Conservation (phyloP, 495 filamentous ascomycete species). For the Annulohypoxylon nitens region DNA sequence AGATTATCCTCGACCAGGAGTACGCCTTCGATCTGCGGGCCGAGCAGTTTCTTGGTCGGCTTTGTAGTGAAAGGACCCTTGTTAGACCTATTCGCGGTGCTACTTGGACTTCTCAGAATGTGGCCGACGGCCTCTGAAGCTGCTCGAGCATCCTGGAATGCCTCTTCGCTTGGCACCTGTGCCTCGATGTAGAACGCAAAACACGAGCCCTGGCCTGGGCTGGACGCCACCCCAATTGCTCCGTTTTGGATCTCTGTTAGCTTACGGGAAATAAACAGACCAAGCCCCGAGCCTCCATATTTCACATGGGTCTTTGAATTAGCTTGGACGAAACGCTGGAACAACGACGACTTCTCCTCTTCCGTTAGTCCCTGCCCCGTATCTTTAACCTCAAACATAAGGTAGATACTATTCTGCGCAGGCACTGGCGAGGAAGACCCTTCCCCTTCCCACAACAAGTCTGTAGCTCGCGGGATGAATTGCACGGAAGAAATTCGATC, state of each 20-base stretch:
- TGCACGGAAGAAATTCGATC: conserved; percentile 56
- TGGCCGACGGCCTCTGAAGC: conserved; percentile 40
- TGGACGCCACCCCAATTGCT: conserved; percentile 82
- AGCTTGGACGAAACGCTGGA: conserved; percentile 85
- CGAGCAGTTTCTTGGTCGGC: conserved; percentile 41
- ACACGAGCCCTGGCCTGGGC: conserved; percentile 78
- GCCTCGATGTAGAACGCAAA: conserved; percentile 81
- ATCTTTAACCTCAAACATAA: conserved; percentile 82
- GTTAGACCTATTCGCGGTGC: conserved; percentile 6
- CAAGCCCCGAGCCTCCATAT: conserved; percentile 86
- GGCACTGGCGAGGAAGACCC: conserved; percentile 71
- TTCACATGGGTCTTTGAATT: conserved; percentile 80
- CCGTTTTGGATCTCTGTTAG: conserved; percentile 86
- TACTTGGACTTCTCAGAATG: conserved; percentile 33
- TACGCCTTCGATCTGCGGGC: conserved; percentile 54
- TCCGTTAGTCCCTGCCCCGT: conserved; percentile 81
- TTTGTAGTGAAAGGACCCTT: conserved; percentile 42
- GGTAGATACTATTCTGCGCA: conserved; percentile 71
- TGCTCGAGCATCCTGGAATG: conserved; percentile 37
- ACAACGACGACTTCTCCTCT: conserved; percentile 79
- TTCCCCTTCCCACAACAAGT: conserved; percentile 63
- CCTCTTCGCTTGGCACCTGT: conserved; percentile 40
- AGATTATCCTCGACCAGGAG: conserved; percentile 89
- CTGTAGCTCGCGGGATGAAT: conserved; percentile 69
- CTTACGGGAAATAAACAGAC: conserved; percentile 82